Evolutionary conservation across 148 eudicot genomes (phyloP).

Genomic region (Vaccinium darrowii): DNA sequence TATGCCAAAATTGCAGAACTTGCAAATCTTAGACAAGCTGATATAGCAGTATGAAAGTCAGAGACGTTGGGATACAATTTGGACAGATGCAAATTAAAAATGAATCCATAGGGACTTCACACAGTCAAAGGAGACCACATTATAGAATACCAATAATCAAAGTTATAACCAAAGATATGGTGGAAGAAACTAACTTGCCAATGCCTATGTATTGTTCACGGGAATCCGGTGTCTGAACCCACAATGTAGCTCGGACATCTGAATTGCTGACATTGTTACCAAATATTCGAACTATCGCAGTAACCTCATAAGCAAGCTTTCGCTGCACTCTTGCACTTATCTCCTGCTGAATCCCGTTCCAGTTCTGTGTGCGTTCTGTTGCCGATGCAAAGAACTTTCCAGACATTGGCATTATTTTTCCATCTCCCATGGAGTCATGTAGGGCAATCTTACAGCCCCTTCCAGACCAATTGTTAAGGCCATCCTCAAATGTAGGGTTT

Average conservation of each 20-base stretch:
- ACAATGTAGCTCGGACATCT: constrained; percentile 65
- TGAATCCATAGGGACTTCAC: neutral
- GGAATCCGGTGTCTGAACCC: constrained; percentile 71
- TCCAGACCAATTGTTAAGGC: constrained; percentile 89
- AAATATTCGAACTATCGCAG: constrained; percentile 71
- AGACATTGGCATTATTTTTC: constrained; percentile 66
- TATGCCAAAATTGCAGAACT: neutral
- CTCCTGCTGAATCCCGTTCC: constrained; percentile 98
- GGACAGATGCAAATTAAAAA: neutral
- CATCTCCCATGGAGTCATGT: constrained; percentile 73
- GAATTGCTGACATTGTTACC: constrained; percentile 68
- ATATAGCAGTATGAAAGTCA: neutral
- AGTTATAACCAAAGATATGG: neutral
- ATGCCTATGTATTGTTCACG: constrained; percentile 84
- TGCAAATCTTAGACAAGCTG: neutral
- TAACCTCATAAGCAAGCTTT: constrained; percentile 73
- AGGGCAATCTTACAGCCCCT: constrained; percentile 71
- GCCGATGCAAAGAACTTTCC: constrained; percentile 84
- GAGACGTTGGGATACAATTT: neutral
- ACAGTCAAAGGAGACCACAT: neutral
- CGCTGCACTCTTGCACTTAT: constrained; percentile 66
- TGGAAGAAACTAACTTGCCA: constrained; percentile 49
- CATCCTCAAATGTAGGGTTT: constrained; percentile 85
- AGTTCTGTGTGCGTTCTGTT: constrained; percentile 65
- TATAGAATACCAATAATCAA: neutral